phyloP scores from a whole-genome alignment of 441 rosid genomes.

The Gossypium schwendimanii region DNA sequence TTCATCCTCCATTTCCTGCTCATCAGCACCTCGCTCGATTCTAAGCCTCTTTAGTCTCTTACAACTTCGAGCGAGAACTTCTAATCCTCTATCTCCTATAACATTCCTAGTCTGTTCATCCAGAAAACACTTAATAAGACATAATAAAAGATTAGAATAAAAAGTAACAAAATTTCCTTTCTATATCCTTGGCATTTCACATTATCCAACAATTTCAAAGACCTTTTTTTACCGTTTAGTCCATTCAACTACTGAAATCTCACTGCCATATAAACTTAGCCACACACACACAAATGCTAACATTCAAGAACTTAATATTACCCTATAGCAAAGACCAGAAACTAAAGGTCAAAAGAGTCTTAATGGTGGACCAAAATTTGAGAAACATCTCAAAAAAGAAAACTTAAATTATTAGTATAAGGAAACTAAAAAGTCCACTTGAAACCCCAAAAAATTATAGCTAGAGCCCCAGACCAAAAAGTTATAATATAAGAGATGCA shows the following conservation, averaged over 20 bases:
- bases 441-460: background rate
- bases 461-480: background rate
- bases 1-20: conserved; percentile 22
- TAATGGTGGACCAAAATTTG: background rate
- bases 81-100: conserved; percentile 88
- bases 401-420: background rate
- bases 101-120: conserved; percentile 82
- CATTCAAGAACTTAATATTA: background rate
- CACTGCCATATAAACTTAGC: background rate
- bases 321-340: background rate
- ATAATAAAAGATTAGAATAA: background rate
- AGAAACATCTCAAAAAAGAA: background rate
- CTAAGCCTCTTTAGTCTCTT: conserved; percentile 73
- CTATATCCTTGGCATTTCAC: background rate
- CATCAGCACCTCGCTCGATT: conserved; percentile 82
- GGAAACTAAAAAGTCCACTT: background rate
- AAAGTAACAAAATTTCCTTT: background rate
- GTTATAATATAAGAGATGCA: background rate
- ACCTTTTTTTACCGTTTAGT: background rate
- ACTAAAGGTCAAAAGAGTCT: background rate
- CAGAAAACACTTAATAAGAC: background rate
- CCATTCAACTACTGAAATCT: background rate
- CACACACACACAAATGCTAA: background rate
- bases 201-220: background rate
- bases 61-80: conserved; percentile 67